Percentiles rank a stretch among this genome's conserved stretches.
These are phyloP conservation scores for Talaromyces verruculosus DNA, from an alignment of 2,329 filamentous ascomycete species.

Conservation along the genomic window DNA sequence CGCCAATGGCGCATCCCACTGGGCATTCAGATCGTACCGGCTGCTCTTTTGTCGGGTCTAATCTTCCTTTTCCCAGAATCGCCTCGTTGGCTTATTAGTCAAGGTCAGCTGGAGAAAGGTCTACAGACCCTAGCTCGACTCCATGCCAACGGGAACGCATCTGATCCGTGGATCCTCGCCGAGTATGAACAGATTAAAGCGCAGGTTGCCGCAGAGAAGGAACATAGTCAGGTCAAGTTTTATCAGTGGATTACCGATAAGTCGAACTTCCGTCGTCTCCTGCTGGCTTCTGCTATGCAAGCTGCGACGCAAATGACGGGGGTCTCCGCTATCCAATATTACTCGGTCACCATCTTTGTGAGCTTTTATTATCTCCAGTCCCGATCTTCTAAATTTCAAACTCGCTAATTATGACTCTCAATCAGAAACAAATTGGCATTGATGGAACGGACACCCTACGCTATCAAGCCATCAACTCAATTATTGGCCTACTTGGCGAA, in stretches of 20 bases:
- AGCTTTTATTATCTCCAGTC: neutral
- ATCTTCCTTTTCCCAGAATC: neutral
- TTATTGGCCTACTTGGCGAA: neutral
- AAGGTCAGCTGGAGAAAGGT: neutral
- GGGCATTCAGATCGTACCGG: neutral
- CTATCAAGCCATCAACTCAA: neutral
- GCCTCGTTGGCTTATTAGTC: neutral
- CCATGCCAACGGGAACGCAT: neutral
- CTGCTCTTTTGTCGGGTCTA: neutral
- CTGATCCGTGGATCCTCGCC: neutral
- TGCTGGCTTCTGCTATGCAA: conserved; percentile 30
- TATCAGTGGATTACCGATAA: neutral
- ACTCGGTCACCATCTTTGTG: conserved; percentile 24
- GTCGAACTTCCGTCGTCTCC: conserved; percentile 28
- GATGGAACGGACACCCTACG: neutral
- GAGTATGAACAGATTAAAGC: neutral
- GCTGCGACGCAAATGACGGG: conserved; percentile 33
- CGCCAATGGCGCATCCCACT: neutral
- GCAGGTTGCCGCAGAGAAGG: neutral
- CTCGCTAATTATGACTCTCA: neutral
- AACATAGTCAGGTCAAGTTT: neutral
- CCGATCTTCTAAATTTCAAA: neutral
- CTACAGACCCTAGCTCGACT: neutral
- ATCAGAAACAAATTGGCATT: neutral
- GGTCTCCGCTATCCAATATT: conserved; percentile 33